Percentiles rank a stretch among this genome's conserved stretches.
phyloP scores from a whole-genome alignment of 306 rosid genomes.

The Carpinus fangiana region DNA sequence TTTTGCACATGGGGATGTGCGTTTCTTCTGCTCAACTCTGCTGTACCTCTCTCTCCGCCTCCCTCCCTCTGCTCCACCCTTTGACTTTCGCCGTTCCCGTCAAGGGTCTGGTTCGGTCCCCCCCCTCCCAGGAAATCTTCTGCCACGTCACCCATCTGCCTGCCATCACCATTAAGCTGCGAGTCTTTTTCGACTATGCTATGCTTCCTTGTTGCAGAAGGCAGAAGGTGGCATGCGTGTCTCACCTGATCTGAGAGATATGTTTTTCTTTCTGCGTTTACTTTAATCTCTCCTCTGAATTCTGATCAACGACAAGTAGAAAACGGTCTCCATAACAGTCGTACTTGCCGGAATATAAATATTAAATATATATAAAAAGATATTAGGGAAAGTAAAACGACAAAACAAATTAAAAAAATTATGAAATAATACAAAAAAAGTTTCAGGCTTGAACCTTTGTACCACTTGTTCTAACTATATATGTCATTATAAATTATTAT shows the following conservation, averaged over 20 bases:
- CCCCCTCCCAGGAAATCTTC: slow-evolving; percentile 13
- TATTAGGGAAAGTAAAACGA: too few relatives aligned
- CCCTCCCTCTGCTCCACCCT: not conserved
- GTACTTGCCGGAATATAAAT: too few relatives aligned
- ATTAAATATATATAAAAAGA: too few relatives aligned
- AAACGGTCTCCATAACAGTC: too few relatives aligned
- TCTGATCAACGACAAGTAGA: too few relatives aligned
- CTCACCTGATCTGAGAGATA: slow-evolving; percentile 10
- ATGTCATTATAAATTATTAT: too few relatives aligned
- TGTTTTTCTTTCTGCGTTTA: slow-evolving; percentile 6
- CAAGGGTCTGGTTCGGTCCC: slow-evolving; percentile 23
- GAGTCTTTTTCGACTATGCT: not conserved
- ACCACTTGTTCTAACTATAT: too few relatives aligned
- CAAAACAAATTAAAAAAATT: too few relatives aligned
- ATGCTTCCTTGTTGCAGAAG: not conserved
- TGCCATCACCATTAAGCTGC: too few relatives aligned
- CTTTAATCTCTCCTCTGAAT: too few relatives aligned
- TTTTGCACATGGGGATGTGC: slow-evolving; percentile 55
- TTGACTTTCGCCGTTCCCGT: slow-evolving; percentile 36
- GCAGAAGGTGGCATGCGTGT: slow-evolving; percentile 17
- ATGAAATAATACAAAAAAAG: too few relatives aligned
- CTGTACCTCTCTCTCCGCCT: not conserved
- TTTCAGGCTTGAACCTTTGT: too few relatives aligned
- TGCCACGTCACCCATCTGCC: slow-evolving; percentile 23
- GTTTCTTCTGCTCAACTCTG: slow-evolving; percentile 22